These are phyloP conservation scores for Thelonectria blattea DNA, from an alignment of 2,329 filamentous ascomycete genomes.

Conservation along the genomic window DNA sequence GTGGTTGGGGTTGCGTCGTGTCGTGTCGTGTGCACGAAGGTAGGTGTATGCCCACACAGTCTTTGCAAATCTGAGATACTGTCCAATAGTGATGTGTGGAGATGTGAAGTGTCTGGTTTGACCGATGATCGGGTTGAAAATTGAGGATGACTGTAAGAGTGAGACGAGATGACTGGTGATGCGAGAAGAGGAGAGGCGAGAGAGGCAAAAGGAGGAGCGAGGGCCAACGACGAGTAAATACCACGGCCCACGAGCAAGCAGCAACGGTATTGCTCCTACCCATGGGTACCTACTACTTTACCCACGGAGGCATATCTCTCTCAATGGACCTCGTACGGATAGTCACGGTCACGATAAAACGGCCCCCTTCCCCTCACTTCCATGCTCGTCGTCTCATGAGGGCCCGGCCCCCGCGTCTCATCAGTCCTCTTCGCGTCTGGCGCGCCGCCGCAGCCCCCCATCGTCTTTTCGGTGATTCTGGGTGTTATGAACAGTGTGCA, in stretches of 20 bases:
- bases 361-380: background rate
- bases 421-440: constrained; percentile 5
- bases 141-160: background rate
- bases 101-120: constrained; percentile 1
- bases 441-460: background rate
- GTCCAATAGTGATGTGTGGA: background rate
- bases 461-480: background rate
- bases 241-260: too few relatives aligned
- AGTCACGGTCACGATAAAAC: background rate
- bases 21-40: background rate
- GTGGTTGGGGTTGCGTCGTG: background rate
- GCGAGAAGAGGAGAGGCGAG: background rate
- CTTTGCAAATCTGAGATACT: background rate
- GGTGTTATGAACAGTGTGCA: too few relatives aligned
- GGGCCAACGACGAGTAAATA: background rate
- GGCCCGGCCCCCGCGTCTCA: constrained; percentile 6
- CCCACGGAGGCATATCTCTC: background rate
- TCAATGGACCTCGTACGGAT: background rate
- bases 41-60: background rate
- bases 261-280: background rate
- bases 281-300: background rate
- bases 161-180: background rate
- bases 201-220: background rate
- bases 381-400: constrained; percentile 8
- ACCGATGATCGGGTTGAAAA: constrained; percentile 7